Evolutionary conservation across 495 filamentous ascomycete species (phyloP), one percentile per base, ranked within the genome.

Genomic region (Aspergillus cavernicola): DNA sequence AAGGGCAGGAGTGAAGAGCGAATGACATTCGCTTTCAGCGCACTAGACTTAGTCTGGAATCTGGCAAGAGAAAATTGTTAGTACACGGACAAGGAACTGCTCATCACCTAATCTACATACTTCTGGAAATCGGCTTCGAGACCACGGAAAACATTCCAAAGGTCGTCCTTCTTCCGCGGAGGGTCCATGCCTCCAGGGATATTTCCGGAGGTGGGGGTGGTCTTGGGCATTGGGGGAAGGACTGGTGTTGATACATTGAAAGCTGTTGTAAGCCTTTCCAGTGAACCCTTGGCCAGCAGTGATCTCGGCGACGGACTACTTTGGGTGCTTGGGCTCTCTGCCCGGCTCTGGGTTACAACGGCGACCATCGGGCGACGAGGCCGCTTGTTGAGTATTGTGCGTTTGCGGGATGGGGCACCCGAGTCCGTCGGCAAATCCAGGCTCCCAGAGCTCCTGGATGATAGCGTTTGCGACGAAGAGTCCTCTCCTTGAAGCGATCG

Each of bases 91-190:
- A 12, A 3, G 7, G 8, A 15, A 20, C 24, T 16, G 13, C 5
- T 26, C 6, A 18, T 12, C 23, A 26, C 12, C 7, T 16, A 7
- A 35, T 22, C 29, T n/a, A 66, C 74, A 59, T 62, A 93, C 75
- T 86, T 91, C 57, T 86, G 79, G 63, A 81, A 93, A 57, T 97
- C 95, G 22, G 78, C 79, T 57, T 98, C 93, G 9, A 98, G 72
- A 12, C 75, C 78, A 24, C 87, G 84, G 58, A 96, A 98, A 24
- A 85, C 78, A 12, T 78, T 83, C 91, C 90, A 97, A n/a, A 97
- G 76, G 52, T 92, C 89, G 66, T 98, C 93, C 60, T 86, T 86
- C 53, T 81, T 85, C 29, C 80, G 72, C 15, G 72, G 63, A 32
- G 63, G 49, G 26, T 83, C 78, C 26, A 74, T 49, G 44, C 64